Evolutionary conservation across 2,329 filamentous ascomycete species (phyloP).

Genomic region (Pezicula radicicola): DNA sequence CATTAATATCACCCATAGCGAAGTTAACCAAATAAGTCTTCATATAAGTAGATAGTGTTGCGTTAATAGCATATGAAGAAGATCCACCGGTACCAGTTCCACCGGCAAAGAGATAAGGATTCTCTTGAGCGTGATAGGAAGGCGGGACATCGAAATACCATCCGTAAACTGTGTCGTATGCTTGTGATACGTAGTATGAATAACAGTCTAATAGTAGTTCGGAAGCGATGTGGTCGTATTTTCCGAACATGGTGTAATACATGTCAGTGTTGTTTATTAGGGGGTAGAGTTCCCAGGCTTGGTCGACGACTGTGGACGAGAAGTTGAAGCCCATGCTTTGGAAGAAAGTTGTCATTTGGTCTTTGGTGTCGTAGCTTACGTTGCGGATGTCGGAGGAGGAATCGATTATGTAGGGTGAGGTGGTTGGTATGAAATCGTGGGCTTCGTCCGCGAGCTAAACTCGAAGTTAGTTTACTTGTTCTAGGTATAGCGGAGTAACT

Average conservation of each 20-base stretch:
- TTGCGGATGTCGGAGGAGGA: not conserved
- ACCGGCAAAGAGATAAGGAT: slow-evolving; percentile 2
- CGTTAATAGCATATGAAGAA: not conserved
- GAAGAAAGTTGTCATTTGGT: slow-evolving; percentile 1
- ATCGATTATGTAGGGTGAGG: slow-evolving; percentile 3
- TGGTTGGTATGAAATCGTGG: slow-evolving; percentile 2
- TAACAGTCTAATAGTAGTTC: slow-evolving; percentile 1
- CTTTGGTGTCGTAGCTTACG: slow-evolving; percentile 2
- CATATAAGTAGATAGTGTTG: not conserved
- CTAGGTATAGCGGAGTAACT: too few species aligned
- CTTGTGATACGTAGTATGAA: not conserved
- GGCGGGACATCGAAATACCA: slow-evolving; percentile 3
- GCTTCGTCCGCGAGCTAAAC: not conserved
- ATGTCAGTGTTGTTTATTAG: slow-evolving; percentile 3
- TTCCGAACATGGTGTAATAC: slow-evolving; percentile 5
- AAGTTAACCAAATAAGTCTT: slow-evolving; percentile 3
- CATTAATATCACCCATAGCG: slow-evolving; percentile 1
- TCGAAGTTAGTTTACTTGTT: too few species aligned
- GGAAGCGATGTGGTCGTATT: slow-evolving; percentile 1
- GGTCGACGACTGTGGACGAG: not conserved
- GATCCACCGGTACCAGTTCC: slow-evolving; percentile 2
- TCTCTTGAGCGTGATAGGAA: slow-evolving; percentile 2
- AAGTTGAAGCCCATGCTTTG: not conserved
- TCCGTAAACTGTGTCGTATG: not conserved
- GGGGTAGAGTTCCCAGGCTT: slow-evolving; percentile 2